Evolutionary conservation across 495 filamentous ascomycete species (phyloP).

Genomic region (Aspergillus heteromorphus): DNA sequence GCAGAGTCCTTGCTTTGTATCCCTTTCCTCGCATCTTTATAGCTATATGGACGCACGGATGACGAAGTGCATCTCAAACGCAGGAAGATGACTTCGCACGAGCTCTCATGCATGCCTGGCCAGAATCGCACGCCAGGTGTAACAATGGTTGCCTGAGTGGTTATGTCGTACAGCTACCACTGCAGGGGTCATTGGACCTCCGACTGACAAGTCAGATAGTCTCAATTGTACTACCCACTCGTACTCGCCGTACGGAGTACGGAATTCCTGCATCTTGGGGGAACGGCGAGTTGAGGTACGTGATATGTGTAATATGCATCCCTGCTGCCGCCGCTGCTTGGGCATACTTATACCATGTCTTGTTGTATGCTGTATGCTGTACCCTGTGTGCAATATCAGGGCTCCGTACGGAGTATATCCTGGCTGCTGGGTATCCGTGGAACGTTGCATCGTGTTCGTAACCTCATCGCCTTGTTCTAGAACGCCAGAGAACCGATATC

Average conservation of each 20-base stretch:
- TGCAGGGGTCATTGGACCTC: background rate
- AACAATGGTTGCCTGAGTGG: background rate
- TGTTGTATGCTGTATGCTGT: background rate
- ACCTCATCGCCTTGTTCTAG: background rate
- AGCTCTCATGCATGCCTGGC: too few relatives aligned
- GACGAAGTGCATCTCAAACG: too few relatives aligned
- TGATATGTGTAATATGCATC: background rate
- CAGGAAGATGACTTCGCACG: too few relatives aligned
- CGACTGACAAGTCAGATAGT: background rate
- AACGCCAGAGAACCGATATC: background rate
- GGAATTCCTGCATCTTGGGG: background rate
- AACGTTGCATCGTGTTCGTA: background rate
- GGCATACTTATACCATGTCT: background rate
- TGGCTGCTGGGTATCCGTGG: background rate
- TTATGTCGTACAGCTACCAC: background rate
- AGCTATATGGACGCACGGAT: too few relatives aligned
- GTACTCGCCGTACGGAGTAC: background rate
- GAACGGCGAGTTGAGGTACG: background rate
- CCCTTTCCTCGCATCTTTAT: too few relatives aligned
- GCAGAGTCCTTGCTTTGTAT: too few relatives aligned
- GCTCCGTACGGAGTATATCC: background rate
- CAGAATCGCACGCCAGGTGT: background rate
- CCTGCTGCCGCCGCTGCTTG: background rate
- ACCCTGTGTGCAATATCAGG: background rate
- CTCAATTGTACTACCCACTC: background rate